Base-by-base conservation (phyloP, 306 rosid species). In the Trifolium pratense region DNA sequence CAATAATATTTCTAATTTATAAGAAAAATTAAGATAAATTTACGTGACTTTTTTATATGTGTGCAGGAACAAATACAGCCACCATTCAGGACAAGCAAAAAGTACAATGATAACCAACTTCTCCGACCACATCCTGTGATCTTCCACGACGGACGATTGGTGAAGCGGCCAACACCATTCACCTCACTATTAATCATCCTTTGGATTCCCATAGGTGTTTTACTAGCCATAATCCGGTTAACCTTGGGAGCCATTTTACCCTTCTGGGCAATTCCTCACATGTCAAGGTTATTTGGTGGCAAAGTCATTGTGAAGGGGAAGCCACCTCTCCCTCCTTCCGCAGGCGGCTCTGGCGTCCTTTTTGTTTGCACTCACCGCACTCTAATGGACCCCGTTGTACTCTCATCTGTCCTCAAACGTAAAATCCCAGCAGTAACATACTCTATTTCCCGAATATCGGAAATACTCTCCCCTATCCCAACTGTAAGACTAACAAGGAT, bases 141-240 rank as follows among this genome's bases (percentile, higher is more conserved):
- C 75, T 94, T 94, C 88, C 99, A 94, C 12, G 99, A 94, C 11
- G 99, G 99, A 12, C 97, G 99, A 5, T 82, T 94, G 0, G 99
- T 91, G n/a, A 91, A 86, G 82, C 89, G 90, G 13, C 99, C 99
- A 0, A 88, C 97, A 0, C 86, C 99, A 0, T 61, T 80, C 25
- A 88, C 88, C 6, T 89, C 96, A 49, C 83, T 94, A 7, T 31
- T 89, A 16, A 91, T 94, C 83, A 78, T 91, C 65, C 68, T 94
- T 7, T 94, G 99, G 99, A 87, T 91, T 55, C 99, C 99, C n/a
- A n/a, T 94, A 3, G 99, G 99, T 62, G 81, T 94, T 60, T 0
- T 83, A 2, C 89, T 94, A 0, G 96, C 97, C 20, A 25, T 79
- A 64, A 58, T 78, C 32, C 92, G 97, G 52, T 57, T 94, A 16